Percentiles rank a stretch among this genome's conserved stretches.
These are phyloP conservation scores for Wickerhamomyces subpelliculosus DNA, from an alignment of 805 yeast genomes.

Conservation along the genomic window DNA sequence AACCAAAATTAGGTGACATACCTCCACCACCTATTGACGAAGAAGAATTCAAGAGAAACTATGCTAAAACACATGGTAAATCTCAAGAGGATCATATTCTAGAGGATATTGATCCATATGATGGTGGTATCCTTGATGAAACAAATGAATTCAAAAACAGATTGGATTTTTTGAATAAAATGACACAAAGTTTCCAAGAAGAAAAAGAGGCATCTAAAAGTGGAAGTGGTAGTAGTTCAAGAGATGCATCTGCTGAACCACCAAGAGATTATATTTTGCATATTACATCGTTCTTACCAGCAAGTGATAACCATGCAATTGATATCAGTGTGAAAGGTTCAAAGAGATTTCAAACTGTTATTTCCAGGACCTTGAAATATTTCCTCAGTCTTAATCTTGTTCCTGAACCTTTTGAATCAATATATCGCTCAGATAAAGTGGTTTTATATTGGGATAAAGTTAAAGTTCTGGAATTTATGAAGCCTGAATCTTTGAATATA, in stretches of 20 bases:
- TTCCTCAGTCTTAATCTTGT: constrained; percentile 2
- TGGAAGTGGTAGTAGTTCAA: background rate
- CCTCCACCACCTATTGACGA: constrained; percentile 17
- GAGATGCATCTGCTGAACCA: background rate
- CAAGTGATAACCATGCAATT: constrained; percentile 5
- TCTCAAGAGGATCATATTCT: background rate
- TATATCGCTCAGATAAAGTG: constrained; percentile 11
- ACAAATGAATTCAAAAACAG: constrained; percentile 1
- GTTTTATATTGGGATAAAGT: constrained; percentile 17
- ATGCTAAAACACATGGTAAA: too few relatives aligned
- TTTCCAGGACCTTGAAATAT: constrained; percentile 8
- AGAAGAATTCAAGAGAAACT: constrained; percentile 2
- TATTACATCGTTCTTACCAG: constrained; percentile 16
- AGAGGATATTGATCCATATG: background rate
- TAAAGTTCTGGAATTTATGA: constrained; percentile 17
- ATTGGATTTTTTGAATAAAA: constrained; percentile 1
- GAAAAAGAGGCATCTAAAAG: background rate
- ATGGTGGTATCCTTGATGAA: constrained; percentile 1
- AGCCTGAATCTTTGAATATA: constrained; percentile 14
- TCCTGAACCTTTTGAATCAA: background rate
- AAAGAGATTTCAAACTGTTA: constrained; percentile 11
- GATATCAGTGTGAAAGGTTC: constrained; percentile 12
- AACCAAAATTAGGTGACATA: constrained; percentile 3
- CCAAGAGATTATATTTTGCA: constrained; percentile 8
- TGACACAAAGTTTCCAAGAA: background rate